Evolutionary conservation across 2,329 filamentous ascomycete species (phyloP), one percentile per base, ranked within the genome.

Genomic region (Calonectria naviculata): DNA sequence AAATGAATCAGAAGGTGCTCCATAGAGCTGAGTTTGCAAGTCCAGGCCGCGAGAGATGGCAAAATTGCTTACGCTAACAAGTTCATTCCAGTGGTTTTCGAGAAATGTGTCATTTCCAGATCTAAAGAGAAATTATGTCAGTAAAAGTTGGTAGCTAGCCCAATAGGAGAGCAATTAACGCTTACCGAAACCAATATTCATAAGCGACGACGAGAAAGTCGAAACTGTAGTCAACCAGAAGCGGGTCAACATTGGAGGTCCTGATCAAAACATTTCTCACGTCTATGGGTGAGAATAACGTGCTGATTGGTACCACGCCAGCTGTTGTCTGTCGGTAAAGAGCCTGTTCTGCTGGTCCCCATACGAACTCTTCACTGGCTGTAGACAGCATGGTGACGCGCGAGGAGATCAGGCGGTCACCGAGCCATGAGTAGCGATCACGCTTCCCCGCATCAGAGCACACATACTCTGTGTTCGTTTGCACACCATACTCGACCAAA

Each of bases 401-500:
- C 19, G 52, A 56, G 31, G 52, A 56, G 17, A 56, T 56, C 2
- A 56, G 31, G 13, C 52, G 52, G 6, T 67, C 54, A 10, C 65
- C 65, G 26, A 67, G 41, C 65, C 42, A 67, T 21, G 58, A 42
- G 24, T 36, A 31, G 19, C 65, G 52, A 24, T 67, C 65, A 3
- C 65, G 36, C 54, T 67, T 67, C 15, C 52, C 38, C 17, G 52
- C 65, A 41, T 67, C 65, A 13, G 58, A 56, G 21, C 65, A 67
- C 13, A 60, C 29, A 29, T 56, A 67, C 10, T 34, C 54, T 2
- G 34, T 6, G 21, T 61, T 67, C 5, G 24, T 36, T 13, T 36
- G 29, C 31, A 46, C 41, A 19, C 52, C 54, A 26, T 61, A 67
- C 54, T 67, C 54, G 1, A 24, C 31, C 7, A 61, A 19, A 24